Conservation (phyloP, 2,329 filamentous ascomycete species). For the Colletotrichum shisoi region DNA sequence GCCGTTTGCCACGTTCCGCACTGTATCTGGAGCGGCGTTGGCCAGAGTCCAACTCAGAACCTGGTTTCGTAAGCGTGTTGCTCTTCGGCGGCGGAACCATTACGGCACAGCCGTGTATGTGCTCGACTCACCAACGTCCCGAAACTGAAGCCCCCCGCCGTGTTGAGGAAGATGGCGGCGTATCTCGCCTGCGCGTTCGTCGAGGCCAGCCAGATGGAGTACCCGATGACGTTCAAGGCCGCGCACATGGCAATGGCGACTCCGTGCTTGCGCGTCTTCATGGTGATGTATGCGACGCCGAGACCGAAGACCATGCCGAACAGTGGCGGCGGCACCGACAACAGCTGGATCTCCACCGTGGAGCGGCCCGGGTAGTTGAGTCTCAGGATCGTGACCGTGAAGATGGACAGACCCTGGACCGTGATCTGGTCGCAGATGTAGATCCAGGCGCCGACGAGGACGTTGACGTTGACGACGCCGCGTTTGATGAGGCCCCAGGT, state of each 20-base stretch:
- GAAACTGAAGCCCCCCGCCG: constrained; percentile 43
- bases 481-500: constrained; percentile 40
- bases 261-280: constrained; percentile 44
- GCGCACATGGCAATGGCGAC: constrained; percentile 43
- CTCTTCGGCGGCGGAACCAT: not conserved
- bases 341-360: constrained; percentile 43
- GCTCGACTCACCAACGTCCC: constrained; percentile 38
- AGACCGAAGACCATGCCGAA: constrained; percentile 43
- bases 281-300: constrained; percentile 43
- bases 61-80: not conserved
- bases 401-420: constrained; percentile 72
- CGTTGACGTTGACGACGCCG: constrained; percentile 42
- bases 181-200: constrained; percentile 42
- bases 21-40: constrained; percentile 44
- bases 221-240: constrained; percentile 42
- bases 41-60: constrained; percentile 44
- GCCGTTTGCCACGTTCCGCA: constrained; percentile 44
- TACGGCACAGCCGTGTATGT: not conserved
- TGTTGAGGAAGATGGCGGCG: constrained; percentile 45
- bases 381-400: constrained; percentile 69
- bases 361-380: constrained; percentile 44
- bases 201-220: constrained; percentile 44
- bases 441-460: constrained; percentile 44
- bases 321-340: constrained; percentile 43
- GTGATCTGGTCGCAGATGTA: constrained; percentile 55